A percentile compares a stretch with the other conserved stretches of the same genome.
Conservation (phyloP, 805 yeast genomes). For the Zygosaccharomyces kombuchaensis region DNA sequence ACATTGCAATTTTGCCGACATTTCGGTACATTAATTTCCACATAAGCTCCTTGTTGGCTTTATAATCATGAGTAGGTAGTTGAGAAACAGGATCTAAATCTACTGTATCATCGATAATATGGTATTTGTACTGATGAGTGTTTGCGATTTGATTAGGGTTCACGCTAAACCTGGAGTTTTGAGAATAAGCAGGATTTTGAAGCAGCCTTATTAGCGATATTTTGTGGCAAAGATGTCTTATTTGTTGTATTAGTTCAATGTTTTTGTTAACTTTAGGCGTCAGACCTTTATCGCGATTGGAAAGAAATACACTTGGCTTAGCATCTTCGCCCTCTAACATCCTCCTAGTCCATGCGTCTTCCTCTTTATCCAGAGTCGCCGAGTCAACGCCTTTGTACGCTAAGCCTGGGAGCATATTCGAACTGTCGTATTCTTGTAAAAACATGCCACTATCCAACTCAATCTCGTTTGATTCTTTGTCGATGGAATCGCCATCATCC, state of each 20-base stretch:
- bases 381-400: constrained; percentile 49
- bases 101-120: constrained; percentile 49
- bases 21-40: constrained; percentile 62
- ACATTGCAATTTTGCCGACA: constrained; percentile 79
- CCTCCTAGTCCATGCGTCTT: constrained; percentile 41
- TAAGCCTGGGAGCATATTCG: constrained; percentile 73
- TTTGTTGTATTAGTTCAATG: constrained; percentile 77
- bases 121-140: constrained; percentile 31
- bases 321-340: constrained; percentile 37
- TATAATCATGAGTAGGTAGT: constrained; percentile 59
- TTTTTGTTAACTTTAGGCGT: constrained; percentile 58
- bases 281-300: constrained; percentile 51
- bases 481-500: constrained; percentile 24
- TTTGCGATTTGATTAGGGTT: constrained; percentile 20
- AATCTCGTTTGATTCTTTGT: constrained; percentile 39
- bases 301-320: constrained; percentile 37
- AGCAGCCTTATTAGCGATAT: constrained; percentile 82
- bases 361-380: constrained; percentile 43
- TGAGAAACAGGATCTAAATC: constrained; percentile 85
- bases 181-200: constrained; percentile 45
- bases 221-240: constrained; percentile 82
- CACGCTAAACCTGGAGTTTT: constrained; percentile 12
- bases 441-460: constrained; percentile 58
- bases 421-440: constrained; percentile 76
- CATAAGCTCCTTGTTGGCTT: constrained; percentile 54